Base-by-base conservation (phyloP, 1,284 basidiomycete genomes). In the Fistulinella cinereoalba region DNA sequence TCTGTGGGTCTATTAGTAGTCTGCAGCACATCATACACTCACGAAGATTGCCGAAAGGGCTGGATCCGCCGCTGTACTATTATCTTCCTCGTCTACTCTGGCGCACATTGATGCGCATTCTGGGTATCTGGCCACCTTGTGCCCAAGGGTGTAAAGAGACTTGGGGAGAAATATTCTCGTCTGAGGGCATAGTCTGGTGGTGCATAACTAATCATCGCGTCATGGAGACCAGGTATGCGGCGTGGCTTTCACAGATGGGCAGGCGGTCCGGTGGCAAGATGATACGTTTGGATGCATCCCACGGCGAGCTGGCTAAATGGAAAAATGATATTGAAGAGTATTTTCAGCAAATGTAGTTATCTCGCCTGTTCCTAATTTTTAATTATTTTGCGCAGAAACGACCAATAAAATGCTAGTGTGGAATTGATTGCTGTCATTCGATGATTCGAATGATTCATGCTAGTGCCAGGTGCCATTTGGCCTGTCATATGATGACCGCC, bases 181-280 rank as follows among this genome's bases (percentile, higher is more conserved):
- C 61, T 18, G 54, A 80, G 0, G 79, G 81, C 55, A 80, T 84
- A 50, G 44, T 85, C 1, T 77, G 75, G 76, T 84, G 71, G 72
- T 81, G 76, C 55, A 51, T 81, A 24, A 70, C 64, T 19, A 42
- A 75, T 4, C 80, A 83, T 47, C 55, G 58, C 49, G 5, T 24
- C 5, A 18, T 24, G 3, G 63, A 3, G 46, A 57, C 25, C 60
- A 73, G 21, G 41, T 59, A 41, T 51, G 52, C 19, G 42, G 65
- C 43, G n/a, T 50, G 31, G 67, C 46, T 33, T 47, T 54, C 40
- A 58, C 74, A 63, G 31, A 54, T 37, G 54, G 60, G 23, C 54
- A 27, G 58, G 6, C 46, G 56, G 7, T 37, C 50, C 4, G 58
- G 62, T 12, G 66, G 66, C 25, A 76, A 68, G 50, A 74, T 78